phyloP scores from a whole-genome alignment of 345 rosid species.

The Noccaea bulbosa region DNA sequence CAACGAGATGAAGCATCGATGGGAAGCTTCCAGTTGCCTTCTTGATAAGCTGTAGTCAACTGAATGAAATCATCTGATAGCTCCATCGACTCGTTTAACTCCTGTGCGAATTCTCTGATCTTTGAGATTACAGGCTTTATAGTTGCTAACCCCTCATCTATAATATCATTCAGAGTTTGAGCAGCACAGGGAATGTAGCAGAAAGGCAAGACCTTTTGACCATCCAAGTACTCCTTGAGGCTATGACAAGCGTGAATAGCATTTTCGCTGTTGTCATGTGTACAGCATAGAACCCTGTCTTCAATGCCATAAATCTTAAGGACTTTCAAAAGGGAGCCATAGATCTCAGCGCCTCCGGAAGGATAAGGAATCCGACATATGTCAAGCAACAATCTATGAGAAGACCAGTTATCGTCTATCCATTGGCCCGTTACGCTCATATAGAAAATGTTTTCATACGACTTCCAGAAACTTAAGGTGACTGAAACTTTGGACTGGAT shows the following conservation, averaged over 20 bases:
- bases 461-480: slow-evolving; percentile 79
- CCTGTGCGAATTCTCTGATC: slow-evolving; percentile 75
- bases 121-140: slow-evolving; percentile 73
- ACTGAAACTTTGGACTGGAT: slow-evolving; percentile 78
- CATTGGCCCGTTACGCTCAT: slow-evolving; percentile 89
- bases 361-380: slow-evolving; percentile 81
- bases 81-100: slow-evolving; percentile 68
- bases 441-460: slow-evolving; percentile 70
- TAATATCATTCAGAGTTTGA: slow-evolving; percentile 68
- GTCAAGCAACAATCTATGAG: slow-evolving; percentile 73
- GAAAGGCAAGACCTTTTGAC: slow-evolving; percentile 74
- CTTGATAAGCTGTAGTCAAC: slow-evolving; percentile 66
- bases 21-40: slow-evolving; percentile 91
- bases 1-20: slow-evolving; percentile 80
- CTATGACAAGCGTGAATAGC: slow-evolving; percentile 81
- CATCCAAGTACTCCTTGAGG: slow-evolving; percentile 74
- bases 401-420: slow-evolving; percentile 85
- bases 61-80: slow-evolving; percentile 70
- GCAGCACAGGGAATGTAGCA: slow-evolving; percentile 94
- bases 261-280: slow-evolving; percentile 85
- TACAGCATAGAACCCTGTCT: slow-evolving; percentile 74
- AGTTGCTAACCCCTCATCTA: slow-evolving; percentile 79
- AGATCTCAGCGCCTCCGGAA: slow-evolving; percentile 68
- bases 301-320: slow-evolving; percentile 75
- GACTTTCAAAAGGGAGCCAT: slow-evolving; percentile 60